These are phyloP conservation scores for Rhizomucor pusillus DNA, from an alignment of 371 early-diverging fungal genomes.

Conservation along the genomic window DNA sequence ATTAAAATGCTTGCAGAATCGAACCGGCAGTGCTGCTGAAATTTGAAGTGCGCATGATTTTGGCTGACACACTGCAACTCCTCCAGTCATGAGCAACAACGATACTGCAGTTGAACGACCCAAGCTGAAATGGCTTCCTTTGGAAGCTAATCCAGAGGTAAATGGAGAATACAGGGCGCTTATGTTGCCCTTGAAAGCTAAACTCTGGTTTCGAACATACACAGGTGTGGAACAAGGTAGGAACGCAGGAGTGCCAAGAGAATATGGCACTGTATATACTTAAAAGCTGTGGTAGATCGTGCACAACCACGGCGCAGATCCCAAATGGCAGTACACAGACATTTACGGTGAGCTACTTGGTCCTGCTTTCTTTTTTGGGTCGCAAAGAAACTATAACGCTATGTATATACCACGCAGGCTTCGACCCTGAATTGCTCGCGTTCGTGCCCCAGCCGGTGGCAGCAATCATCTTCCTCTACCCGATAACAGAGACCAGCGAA, in stretches of 20 bases:
- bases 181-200: background rate
- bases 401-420: slow-evolving; percentile 31
- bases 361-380: background rate
- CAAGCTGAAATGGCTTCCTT: slow-evolving; percentile 67
- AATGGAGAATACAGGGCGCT: slow-evolving; percentile 5
- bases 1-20: too few relatives aligned
- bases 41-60: too few relatives aligned
- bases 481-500: slow-evolving; percentile 54
- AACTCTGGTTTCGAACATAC: slow-evolving; percentile 1
- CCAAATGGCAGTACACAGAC: slow-evolving; percentile 56
- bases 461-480: slow-evolving; percentile 76
- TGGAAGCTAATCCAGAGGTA: slow-evolving; percentile 86
- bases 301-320: slow-evolving; percentile 55
- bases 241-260: background rate
- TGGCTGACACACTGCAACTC: too few relatives aligned
- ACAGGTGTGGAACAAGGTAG: slow-evolving; percentile 68
- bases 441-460: slow-evolving; percentile 76
- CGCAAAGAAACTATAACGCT: background rate
- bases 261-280: background rate
- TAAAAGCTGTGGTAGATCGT: slow-evolving; percentile 34
- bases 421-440: slow-evolving; percentile 72
- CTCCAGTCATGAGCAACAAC: background rate
- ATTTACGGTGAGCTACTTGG: slow-evolving; percentile 44
- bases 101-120: slow-evolving; percentile 10
- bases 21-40: too few relatives aligned